These are phyloP conservation scores for Epicoccum nigrum DNA, from an alignment of 2,329 filamentous ascomycete species.

Conservation along the genomic window DNA sequence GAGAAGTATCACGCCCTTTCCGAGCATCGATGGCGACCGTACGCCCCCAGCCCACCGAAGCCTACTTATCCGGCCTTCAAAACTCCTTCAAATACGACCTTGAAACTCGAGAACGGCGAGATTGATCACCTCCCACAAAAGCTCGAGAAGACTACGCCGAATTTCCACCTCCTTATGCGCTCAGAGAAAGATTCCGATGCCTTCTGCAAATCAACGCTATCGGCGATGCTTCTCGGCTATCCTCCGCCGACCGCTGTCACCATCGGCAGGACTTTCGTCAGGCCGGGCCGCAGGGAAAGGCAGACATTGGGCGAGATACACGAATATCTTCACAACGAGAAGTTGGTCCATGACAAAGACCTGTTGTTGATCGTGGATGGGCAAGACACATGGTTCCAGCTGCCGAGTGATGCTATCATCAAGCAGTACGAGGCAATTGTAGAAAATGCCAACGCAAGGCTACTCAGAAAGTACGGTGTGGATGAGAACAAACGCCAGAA, in stretches of 20 bases:
- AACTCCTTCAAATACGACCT: conserved; percentile 41
- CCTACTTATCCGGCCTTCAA: conserved; percentile 35
- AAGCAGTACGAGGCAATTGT: conserved; percentile 64
- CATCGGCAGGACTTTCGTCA: conserved; percentile 43
- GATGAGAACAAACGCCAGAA: conserved; percentile 28
- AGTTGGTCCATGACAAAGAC: conserved; percentile 62
- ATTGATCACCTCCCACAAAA: conserved; percentile 34
- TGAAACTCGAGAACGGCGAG: conserved; percentile 43
- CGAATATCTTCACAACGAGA: conserved; percentile 56
- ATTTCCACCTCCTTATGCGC: conserved; percentile 63
- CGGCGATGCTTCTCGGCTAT: conserved; percentile 64
- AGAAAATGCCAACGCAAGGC: conserved; percentile 59
- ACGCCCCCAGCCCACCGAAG: conserved; percentile 32
- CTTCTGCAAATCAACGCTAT: conserved; percentile 64
- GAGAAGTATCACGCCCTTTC: conserved; percentile 35
- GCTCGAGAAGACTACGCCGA: conserved; percentile 42
- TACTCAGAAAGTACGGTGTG: conserved; percentile 58
- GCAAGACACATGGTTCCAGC: conserved; percentile 69
- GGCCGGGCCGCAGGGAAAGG: conserved; percentile 47
- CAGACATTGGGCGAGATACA: conserved; percentile 54
- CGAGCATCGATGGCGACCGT: conserved; percentile 40
- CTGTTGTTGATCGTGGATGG: conserved; percentile 69
- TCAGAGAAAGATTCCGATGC: conserved; percentile 55
- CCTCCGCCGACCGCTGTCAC: conserved; percentile 63
- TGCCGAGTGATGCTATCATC: conserved; percentile 68